Base-by-base conservation (phyloP, 1,284 basidiomycete genomes). In the Cryptococcus maquisensis region DNA sequence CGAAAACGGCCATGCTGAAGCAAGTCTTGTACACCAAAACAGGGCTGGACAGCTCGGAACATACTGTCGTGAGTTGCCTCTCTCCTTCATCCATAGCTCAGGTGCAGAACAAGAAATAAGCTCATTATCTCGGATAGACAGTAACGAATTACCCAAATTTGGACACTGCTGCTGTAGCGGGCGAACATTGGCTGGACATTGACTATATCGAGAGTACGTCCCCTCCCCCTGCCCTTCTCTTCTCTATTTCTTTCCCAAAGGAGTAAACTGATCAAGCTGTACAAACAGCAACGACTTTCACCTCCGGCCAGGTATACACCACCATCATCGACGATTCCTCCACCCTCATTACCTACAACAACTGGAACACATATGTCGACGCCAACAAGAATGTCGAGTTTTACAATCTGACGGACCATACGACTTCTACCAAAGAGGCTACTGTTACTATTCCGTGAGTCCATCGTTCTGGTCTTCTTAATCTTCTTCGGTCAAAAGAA, bases 1-100 rank as follows among this genome's bases (percentile, higher is more conserved):
- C 52, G 3, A 21, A 4, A 3, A 26, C 36, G 4, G 23, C 35
- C 1, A 1, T 43, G 10, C 56, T 54, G n/a, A 55, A 64, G 37
- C 45, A 48, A 18, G 39, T 54, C 1, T 35, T 65, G n/a, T 60
- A 46, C 43, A 13, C 49, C 7, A 52, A 35, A 20, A 26, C 35
- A 9, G 56, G 49, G 18, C 28, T 65, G 8, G 47, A 41, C 24
- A 32, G 48, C 13, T 50, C 43, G n/a, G 49, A 47, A 42, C 63
- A 65, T 53, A 56, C 36, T 2, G 40, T 65, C 10, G 63, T 65
- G 42, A 44, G 58, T 32, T 41, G 38, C 28, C 44, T 10, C 28
- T 10, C 28, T 32, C 28, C n/a, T 4, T 7, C 4, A 32, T 32
- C 10, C 26, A 21, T 24, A n/a, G n/a, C n/a, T n/a, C n/a, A n/a